A percentile compares a stretch with the other conserved stretches of the same genome.
Evolutionary conservation across 1,284 basidiomycete genomes (phyloP).

Genomic region (Apiotrichum domesticum): DNA sequence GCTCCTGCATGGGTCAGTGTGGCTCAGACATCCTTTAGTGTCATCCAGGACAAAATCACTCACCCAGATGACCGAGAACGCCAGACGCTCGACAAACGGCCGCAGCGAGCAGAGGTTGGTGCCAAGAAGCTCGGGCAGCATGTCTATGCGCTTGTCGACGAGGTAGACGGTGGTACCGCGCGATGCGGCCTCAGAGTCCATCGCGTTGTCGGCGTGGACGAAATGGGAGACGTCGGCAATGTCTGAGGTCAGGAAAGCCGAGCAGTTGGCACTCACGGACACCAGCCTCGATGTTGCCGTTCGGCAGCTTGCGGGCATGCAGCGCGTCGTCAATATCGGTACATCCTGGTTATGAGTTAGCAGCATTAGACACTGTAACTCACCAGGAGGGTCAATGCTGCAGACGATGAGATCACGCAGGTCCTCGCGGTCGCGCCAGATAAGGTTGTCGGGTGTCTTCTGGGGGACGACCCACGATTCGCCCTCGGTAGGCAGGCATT

Average conservation of each 20-base stretch:
- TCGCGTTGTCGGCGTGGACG: constrained; percentile 85
- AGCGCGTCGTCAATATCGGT: constrained; percentile 99
- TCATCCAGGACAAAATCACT: constrained; percentile 28
- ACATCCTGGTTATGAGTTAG: constrained; percentile 57
- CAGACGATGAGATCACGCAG: constrained; percentile 81
- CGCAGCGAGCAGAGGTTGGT: constrained; percentile 94
- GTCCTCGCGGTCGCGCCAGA: constrained; percentile 86
- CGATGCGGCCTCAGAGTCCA: constrained; percentile 93
- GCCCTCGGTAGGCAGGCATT: constrained; percentile 84
- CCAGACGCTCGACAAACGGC: constrained; percentile 87
- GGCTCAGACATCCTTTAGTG: neutral
- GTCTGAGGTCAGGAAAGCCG: constrained; percentile 52
- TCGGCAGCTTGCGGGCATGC: constrained; percentile 82
- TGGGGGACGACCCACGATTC: constrained; percentile 89
- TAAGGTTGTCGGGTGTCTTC: constrained; percentile 55
- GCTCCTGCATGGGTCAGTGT: constrained; percentile 55
- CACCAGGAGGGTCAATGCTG: constrained; percentile 93
- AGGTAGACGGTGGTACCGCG: constrained; percentile 97
- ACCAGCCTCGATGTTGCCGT: constrained; percentile 94
- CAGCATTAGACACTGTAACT: constrained; percentile 21
- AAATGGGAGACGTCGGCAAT: constrained; percentile 99
- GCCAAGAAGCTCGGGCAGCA: constrained; percentile 89
- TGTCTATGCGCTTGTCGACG: constrained; percentile 98
- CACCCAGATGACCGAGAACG: constrained; percentile 96
- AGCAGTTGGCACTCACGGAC: constrained; percentile 68